These are phyloP conservation scores for Tricharina praecox DNA, from an alignment of 495 filamentous ascomycete genomes.

Conservation along the genomic window DNA sequence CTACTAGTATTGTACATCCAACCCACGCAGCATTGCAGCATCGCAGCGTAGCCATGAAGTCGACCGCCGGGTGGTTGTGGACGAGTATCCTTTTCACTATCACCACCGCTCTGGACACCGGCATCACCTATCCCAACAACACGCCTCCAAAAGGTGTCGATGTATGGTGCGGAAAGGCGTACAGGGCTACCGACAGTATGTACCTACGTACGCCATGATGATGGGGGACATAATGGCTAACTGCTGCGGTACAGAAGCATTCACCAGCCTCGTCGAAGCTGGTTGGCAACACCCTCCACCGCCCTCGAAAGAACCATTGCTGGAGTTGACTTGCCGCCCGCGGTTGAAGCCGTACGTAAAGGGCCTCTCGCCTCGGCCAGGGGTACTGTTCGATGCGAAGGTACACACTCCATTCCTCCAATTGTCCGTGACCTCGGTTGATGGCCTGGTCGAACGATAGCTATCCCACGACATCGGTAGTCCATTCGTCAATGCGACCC, in stretches of 20 bases:
- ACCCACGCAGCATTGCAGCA: too few relatives aligned
- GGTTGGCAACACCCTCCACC: constrained; percentile 4
- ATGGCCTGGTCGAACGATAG: too few relatives aligned
- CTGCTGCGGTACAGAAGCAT: neutral
- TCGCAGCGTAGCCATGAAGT: too few relatives aligned
- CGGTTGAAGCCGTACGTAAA: constrained; percentile 1
- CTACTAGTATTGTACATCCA: too few relatives aligned
- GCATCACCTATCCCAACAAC: constrained; percentile 5
- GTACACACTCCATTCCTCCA: neutral
- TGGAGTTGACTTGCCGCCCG: constrained; percentile 2
- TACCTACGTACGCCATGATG: neutral
- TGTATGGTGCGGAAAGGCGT: constrained; percentile 10
- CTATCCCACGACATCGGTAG: neutral
- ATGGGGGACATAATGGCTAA: neutral
- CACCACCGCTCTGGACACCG: too few relatives aligned
- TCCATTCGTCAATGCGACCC: neutral
- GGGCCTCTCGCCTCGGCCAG: neutral
- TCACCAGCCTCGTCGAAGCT: neutral
- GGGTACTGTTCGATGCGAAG: neutral
- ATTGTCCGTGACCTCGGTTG: too few relatives aligned
- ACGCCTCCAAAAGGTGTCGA: neutral
- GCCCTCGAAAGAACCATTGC: neutral
- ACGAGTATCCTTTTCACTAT: too few relatives aligned
- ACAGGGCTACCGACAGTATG: constrained; percentile 17
- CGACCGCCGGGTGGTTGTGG: too few relatives aligned